Evolutionary conservation across 257 asterid species (phyloP).

Genomic region (Nicotiana obtusifolia): DNA sequence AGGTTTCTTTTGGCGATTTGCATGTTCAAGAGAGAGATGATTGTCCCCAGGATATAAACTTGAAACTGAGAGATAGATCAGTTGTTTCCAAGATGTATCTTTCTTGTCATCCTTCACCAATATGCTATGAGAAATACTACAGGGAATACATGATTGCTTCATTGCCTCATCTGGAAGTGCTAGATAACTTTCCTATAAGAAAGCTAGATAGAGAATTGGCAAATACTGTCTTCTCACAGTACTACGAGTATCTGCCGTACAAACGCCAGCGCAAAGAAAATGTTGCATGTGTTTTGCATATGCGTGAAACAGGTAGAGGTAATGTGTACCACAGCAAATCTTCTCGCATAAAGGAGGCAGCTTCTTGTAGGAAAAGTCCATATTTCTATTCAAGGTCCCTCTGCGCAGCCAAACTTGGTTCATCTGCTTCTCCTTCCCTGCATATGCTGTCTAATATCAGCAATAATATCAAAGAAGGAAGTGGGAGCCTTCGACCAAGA

Average conservation of each 20-base stretch:
- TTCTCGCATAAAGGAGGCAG: conserved; percentile 21
- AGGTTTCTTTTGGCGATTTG: conserved; percentile 23
- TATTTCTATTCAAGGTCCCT: conserved; percentile 57
- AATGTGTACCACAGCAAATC: conserved; percentile 8
- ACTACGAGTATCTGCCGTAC: conserved; percentile 66
- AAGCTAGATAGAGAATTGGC: conserved; percentile 30
- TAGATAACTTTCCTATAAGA: conserved; percentile 22
- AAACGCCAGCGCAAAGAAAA: conserved; percentile 52
- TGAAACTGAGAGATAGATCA: conserved; percentile 22
- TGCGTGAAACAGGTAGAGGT: conserved; percentile 52
- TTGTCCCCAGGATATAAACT: conserved; percentile 27
- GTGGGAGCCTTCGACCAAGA: conserved; percentile 55
- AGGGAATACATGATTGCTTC: conserved; percentile 30
- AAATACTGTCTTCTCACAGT: conserved; percentile 40
- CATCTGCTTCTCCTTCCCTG: conserved; percentile 34
- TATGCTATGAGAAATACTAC: conserved; percentile 27
- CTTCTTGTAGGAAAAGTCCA: conserved; percentile 30
- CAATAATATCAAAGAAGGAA: conserved; percentile 16
- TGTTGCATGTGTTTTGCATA: conserved; percentile 34
- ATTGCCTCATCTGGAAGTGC: conserved; percentile 17
- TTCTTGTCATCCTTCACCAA: conserved; percentile 24
- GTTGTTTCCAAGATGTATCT: background rate
- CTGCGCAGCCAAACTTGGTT: conserved; percentile 55
- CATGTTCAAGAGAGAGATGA: conserved; percentile 31
- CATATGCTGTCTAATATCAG: conserved; percentile 29